Base-by-base conservation (phyloP, 2,329 filamentous ascomycete species). In the Penicillium hordei region DNA sequence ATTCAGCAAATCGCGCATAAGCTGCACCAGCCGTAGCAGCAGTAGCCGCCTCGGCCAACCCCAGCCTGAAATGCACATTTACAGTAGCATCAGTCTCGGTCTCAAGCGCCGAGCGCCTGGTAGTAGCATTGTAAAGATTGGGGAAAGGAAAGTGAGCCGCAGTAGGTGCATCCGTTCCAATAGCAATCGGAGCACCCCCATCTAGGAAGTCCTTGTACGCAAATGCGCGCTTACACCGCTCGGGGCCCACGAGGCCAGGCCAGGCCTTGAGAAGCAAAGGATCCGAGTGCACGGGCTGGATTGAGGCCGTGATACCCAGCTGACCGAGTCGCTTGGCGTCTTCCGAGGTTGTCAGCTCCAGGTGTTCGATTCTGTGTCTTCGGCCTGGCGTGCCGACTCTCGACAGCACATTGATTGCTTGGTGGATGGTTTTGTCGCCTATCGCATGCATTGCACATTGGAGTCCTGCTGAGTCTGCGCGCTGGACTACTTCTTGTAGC, bases 371-470 rank as follows among this genome's bases (percentile, higher is more conserved):
- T 46, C 80, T 74, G 59, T 81, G 80, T 23, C 80, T 73, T 43
- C 75, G 74, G 19, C 72, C 73, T 4, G 76, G 75, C 1, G 72
- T 73, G 23, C 67, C 65, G 23, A 75, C 74, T 27, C 76, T 58
- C 17, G 78, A 76, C 8, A 82, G 70, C 2, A 73, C 73, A 48
- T 81, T 75, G 60, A 82, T 77, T 15, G 79, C 78, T 52, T 76
- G 76, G 36, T 73, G 72, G 3, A 81, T 72, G 4, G 80, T 76
- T 52, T 67, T 68, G 57, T 82, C 80, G n/a, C 80, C 80, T 57
- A 82, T 82, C 5, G 80, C 80, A 58, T 82, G 80, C 12, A 82
- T 69, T 0, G 80, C 80, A 55, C 78, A 80, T 63, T 82, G 80
- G 0, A 82, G 67, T 0, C 74, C 75, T 2, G 77, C 77, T 4